Evolutionary conservation across 495 filamentous ascomycete species (phyloP), one percentile per base, ranked within the genome.

Genomic region (Hypoxylon cercidicola): DNA sequence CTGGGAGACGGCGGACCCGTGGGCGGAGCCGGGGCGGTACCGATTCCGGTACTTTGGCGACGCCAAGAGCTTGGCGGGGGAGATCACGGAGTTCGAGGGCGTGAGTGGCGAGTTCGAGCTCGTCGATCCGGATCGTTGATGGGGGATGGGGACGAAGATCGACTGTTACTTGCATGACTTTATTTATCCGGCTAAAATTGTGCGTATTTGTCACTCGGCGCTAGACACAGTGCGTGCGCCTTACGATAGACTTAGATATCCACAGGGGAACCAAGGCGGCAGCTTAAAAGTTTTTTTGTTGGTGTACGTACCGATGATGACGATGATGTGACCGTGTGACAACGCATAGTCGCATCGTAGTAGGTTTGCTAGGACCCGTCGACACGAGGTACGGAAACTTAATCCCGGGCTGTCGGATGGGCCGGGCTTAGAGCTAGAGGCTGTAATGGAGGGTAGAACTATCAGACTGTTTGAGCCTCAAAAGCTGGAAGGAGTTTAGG

Each of bases 11-110:
- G 88, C 86, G 67, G 83, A 85, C 46, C 77, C 76, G 35, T 78
- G 73, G 73, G 73, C 77, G 3, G 73, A 81, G 50, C 74, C 81
- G 70, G 92, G 91, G 9, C 80, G 80, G 66, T 97, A 96, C 79
- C 81, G 93, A 23, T 77, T 98, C 54, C 84, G 83, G 77, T 98
- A 98, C 69, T 95, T 86, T 78, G 94, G 94, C 0, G 91, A 96
- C 75, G 83, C 86, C 20, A 97, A 93, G 82, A 78, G 79, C 13
- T 58, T 88, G 20, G 72, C 78, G 9, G 93, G 93, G n/a, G 75
- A 68, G 16, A 85, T 97, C 44, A 83, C 79, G 39, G 69, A 81
- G 47, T 97, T 98, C 80, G 88, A 93, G 72, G 93, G 93, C 0
- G 80, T 83, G 12, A 92, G 90, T 72, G 79, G 82, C 30, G 74